phyloP scores from a whole-genome alignment of 208 protist species.

The Crithidia mellificae region DNA sequence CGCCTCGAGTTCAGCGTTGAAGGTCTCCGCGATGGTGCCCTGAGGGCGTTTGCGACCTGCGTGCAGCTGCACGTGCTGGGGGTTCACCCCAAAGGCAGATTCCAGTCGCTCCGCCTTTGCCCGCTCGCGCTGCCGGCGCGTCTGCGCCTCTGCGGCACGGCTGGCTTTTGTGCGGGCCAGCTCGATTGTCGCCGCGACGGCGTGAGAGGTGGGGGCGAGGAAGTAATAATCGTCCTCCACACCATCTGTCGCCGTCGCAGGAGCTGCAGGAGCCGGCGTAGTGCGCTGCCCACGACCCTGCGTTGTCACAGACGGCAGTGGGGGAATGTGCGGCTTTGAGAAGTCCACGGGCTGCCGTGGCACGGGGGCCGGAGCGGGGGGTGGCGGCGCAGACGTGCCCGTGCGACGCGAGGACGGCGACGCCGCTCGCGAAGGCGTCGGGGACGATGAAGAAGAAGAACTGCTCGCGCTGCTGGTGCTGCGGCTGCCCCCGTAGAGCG shows the following conservation, averaged over 20 bases:
- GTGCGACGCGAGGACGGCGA: neutral
- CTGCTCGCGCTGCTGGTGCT: slow-evolving; percentile 10
- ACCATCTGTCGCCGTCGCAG: neutral
- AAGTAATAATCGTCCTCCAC: slow-evolving; percentile 61
- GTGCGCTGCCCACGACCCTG: neutral
- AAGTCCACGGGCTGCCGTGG: slow-evolving; percentile 30
- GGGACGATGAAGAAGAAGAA: neutral
- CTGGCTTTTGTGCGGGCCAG: slow-evolving; percentile 18
- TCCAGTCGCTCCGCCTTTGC: slow-evolving; percentile 23
- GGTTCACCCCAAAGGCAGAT: neutral
- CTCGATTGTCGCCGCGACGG: slow-evolving; percentile 29
- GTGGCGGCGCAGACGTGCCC: neutral
- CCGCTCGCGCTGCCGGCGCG: slow-evolving; percentile 22
- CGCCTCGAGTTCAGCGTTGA: slow-evolving; percentile 11
- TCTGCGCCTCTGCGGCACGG: slow-evolving; percentile 17
- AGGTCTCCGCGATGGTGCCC: slow-evolving; percentile 5
- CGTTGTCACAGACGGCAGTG: neutral
- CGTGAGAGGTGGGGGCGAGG: slow-evolving; percentile 45
- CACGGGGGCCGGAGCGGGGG: neutral
- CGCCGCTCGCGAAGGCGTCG: neutral
- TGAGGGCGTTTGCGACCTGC: slow-evolving; percentile 17
- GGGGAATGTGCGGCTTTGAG: slow-evolving; percentile 29
- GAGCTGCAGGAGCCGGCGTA: neutral
- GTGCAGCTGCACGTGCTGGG: neutral
- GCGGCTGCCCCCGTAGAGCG: slow-evolving; percentile 2